Conservation (phyloP, 805 yeast genomes). For the Kodamaea kakaduensis region DNA sequence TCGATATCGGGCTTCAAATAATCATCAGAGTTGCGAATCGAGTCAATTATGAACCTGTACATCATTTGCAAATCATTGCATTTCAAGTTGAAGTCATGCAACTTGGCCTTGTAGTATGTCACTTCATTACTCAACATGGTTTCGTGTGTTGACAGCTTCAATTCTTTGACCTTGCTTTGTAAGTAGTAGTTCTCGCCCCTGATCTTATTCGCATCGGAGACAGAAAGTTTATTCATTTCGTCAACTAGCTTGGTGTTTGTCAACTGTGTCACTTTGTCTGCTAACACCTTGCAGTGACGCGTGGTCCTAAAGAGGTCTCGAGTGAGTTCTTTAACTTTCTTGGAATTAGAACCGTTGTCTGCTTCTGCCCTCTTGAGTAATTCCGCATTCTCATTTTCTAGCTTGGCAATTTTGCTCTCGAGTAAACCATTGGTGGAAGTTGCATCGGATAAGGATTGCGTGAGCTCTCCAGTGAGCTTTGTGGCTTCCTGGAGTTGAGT, state of each 20-base stretch:
- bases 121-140: constrained; percentile 35
- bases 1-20: constrained; percentile 25
- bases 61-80: constrained; percentile 33
- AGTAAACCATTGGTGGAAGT: constrained; percentile 19
- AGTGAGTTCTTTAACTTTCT: constrained; percentile 22
- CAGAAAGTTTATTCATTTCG: constrained; percentile 7
- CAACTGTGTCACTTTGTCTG: constrained; percentile 23
- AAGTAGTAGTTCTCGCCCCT: constrained; percentile 9
- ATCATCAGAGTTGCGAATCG: constrained; percentile 26
- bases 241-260: constrained; percentile 9
- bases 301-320: constrained; percentile 29
- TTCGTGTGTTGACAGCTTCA: constrained; percentile 24
- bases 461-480: constrained; percentile 22
- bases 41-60: constrained; percentile 29
- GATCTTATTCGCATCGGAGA: constrained; percentile 7
- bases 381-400: constrained; percentile 23
- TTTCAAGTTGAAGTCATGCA: constrained; percentile 39
- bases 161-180: constrained; percentile 12
- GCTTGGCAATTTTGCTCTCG: constrained; percentile 14
- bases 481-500: constrained; percentile 33
- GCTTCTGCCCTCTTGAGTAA: constrained; percentile 23
- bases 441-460: constrained; percentile 15
- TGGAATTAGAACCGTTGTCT: constrained; percentile 28
- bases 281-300: constrained; percentile 28
- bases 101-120: constrained; percentile 44